These are phyloP conservation scores for Tremellales sp. DNA, from an alignment of 1,284 basidiomycete species.

Conservation along the genomic window DNA sequence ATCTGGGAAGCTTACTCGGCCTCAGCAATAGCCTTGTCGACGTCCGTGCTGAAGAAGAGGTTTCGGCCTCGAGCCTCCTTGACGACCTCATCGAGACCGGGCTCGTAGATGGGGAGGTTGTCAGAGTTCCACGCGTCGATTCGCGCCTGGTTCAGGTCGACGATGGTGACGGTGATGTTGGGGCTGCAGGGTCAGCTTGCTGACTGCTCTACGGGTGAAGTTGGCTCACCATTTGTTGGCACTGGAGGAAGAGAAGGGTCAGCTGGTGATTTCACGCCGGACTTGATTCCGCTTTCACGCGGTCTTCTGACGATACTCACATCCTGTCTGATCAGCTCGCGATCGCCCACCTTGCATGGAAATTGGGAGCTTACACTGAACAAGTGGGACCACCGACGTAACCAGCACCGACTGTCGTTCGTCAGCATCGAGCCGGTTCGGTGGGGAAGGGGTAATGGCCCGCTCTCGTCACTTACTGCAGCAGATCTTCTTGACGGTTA, in stretches of 20 bases:
- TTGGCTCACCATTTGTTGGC: conserved; percentile 38
- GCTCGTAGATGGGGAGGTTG: conserved; percentile 77
- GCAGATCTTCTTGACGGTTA: conserved; percentile 78
- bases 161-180: conserved; percentile 91
- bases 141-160: conserved; percentile 91
- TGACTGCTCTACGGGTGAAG: neutral
- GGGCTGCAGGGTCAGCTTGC: conserved; percentile 54
- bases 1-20: conserved; percentile 61
- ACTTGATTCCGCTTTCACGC: neutral
- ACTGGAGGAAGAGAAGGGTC: conserved; percentile 9
- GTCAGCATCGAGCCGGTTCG: neutral
- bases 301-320: neutral
- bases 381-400: conserved; percentile 97
- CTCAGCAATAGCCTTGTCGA: conserved; percentile 86
- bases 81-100: conserved; percentile 92
- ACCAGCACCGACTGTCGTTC: conserved; percentile 78
- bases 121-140: conserved; percentile 91
- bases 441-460: neutral
- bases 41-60: conserved; percentile 94
- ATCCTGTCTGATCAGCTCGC: neutral
- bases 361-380: conserved; percentile 56
- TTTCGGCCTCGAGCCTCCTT: conserved; percentile 83
- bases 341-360: neutral
- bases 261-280: conserved; percentile 4
- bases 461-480: conserved; percentile 64